phyloP scores from a whole-genome alignment of 331 rosid species.

The Quercus phellos region DNA sequence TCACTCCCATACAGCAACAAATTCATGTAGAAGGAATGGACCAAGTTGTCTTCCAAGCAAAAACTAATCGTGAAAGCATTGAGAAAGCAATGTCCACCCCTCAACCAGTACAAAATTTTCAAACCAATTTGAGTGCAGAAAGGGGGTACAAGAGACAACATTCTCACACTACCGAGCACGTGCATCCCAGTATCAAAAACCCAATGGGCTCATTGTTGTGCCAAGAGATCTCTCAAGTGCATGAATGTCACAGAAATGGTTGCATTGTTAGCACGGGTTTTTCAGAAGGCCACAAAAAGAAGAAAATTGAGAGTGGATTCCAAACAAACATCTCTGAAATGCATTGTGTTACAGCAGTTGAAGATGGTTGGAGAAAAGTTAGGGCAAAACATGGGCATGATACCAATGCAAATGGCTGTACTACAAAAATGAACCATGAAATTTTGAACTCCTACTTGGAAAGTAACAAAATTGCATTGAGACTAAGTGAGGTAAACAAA shows the following conservation, averaged over 20 bases:
- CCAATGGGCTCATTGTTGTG: conserved; percentile 28
- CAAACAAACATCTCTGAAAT: conserved; percentile 26
- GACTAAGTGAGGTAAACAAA: conserved; percentile 14
- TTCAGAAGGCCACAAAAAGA: conserved; percentile 38
- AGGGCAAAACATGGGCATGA: conserved; percentile 14
- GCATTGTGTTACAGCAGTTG: conserved; percentile 19
- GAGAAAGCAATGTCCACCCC: conserved; percentile 23
- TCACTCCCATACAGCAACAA: conserved; percentile 27
- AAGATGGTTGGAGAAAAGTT: conserved; percentile 26
- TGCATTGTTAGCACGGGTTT: conserved; percentile 21
- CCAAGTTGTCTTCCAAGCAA: conserved; percentile 31
- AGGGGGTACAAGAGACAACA: conserved; percentile 47
- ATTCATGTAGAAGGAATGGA: conserved; percentile 19
- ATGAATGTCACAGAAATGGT: conserved; percentile 30
- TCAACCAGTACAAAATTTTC: conserved; percentile 25
- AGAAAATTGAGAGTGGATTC: conserved; percentile 34
- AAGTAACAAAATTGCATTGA: conserved; percentile 18
- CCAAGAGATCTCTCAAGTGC: conserved; percentile 34
- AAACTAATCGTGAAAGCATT: conserved; percentile 22
- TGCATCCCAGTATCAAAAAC: conserved; percentile 22
- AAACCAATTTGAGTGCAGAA: conserved; percentile 31
- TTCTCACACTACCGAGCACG: conserved; percentile 25
- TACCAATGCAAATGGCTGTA: conserved; percentile 18
- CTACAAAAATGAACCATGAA: conserved; percentile 21
- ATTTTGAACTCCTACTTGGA: conserved; percentile 27